A percentile compares a stretch with the other conserved stretches of the same genome.
phyloP scores from a whole-genome alignment of 805 yeast genomes.

The Candida coleopterorum region DNA sequence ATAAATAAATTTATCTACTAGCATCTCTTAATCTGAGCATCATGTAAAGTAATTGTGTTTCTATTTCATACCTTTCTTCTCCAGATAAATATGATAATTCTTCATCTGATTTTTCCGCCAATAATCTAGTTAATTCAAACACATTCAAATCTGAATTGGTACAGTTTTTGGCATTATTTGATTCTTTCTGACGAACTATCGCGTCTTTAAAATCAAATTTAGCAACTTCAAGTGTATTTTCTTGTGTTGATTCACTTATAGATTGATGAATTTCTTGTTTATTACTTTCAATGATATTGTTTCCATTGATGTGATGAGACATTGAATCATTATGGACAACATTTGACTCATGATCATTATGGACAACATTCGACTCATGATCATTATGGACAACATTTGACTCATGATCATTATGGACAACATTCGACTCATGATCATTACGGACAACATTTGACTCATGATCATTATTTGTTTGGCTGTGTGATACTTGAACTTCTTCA shows the following conservation, averaged over 20 bases:
- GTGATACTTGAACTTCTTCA: too few species aligned
- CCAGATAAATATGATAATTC: constrained; percentile 12
- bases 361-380: too few species aligned
- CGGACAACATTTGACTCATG: too few species aligned
- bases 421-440: too few species aligned
- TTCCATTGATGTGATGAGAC: too few species aligned
- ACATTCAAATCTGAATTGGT: background rate
- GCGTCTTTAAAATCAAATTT: background rate
- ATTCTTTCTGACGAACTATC: background rate
- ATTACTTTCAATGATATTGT: background rate
- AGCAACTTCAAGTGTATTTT: background rate
- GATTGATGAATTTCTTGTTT: background rate
- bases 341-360: too few species aligned
- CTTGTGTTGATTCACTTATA: background rate
- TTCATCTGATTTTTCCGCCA: constrained; percentile 5
- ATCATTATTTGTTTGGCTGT: too few species aligned
- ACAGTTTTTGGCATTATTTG: background rate
- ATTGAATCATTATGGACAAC: too few species aligned
- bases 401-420: too few species aligned
- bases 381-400: too few species aligned
- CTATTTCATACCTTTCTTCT: constrained; percentile 22
- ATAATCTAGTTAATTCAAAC: background rate
- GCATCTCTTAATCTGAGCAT: constrained; percentile 27
- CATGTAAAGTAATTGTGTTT: constrained; percentile 28
- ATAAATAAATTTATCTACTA: background rate